Conservation (phyloP, 164 flowering plant species). For the Taxillus chinensis region DNA sequence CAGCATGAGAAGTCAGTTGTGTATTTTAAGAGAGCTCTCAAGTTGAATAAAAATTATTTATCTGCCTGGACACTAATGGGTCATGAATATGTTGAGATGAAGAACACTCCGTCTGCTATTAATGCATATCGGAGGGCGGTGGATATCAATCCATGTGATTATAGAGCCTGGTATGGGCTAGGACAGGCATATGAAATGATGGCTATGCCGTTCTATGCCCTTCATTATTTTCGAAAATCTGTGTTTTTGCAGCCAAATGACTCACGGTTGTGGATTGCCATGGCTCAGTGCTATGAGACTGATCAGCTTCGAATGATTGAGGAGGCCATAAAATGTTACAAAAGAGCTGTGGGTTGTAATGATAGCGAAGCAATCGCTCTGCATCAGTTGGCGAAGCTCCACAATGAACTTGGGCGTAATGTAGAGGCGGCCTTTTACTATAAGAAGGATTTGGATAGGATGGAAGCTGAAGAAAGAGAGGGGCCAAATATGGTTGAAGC, state of each 20-base stretch:
- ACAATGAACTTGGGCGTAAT: constrained; percentile 52
- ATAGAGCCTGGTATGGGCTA: constrained; percentile 98
- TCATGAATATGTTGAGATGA: constrained; percentile 97
- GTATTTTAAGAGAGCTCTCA: constrained; percentile 89
- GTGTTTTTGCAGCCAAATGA: constrained; percentile 86
- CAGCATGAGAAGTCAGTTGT: constrained; percentile 90
- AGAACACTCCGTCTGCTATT: constrained; percentile 86
- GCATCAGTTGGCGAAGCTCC: constrained; percentile 79
- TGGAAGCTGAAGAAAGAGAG: constrained; percentile 91
- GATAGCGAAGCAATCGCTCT: constrained; percentile 91
- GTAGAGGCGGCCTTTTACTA: constrained; percentile 92
- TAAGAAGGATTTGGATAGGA: constrained; percentile 85
- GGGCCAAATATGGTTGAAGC: constrained; percentile 91
- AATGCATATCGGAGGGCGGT: constrained; percentile 95
- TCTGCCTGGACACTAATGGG: constrained; percentile 99
- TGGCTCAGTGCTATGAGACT: constrained; percentile 93
- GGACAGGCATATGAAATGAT: constrained; percentile 99
- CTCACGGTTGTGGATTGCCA: constrained; percentile 89
- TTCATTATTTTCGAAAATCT: constrained; percentile 78
- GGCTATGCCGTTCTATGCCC: constrained; percentile 91
- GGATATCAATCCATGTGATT: constrained; percentile 87
- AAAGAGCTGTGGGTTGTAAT: constrained; percentile 68
- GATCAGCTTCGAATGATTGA: constrained; percentile 88
- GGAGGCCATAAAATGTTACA: constrained; percentile 91
- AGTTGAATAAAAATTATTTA: constrained; percentile 70